Evolutionary conservation across 805 yeast species (phyloP), one percentile per base, ranked within the genome.

Genomic region (Candida saitoana): DNA sequence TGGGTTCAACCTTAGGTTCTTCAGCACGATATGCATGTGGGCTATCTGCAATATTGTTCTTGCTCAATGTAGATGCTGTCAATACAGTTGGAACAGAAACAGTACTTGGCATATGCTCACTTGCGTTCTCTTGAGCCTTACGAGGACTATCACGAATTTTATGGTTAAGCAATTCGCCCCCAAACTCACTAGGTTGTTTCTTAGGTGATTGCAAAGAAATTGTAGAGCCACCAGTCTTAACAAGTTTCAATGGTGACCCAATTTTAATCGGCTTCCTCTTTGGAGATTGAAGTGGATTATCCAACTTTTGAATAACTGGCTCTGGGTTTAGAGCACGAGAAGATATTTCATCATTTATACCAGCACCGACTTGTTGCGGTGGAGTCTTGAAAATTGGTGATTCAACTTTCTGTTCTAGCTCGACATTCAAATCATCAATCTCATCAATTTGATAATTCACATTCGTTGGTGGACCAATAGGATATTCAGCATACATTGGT

Each of bases 171-270:
- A 60, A 22, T 36, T 60, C 61, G 20, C 44, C 49, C 0, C 60
- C 61, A 24, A 31, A 17, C 34, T 46, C 46, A 17, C 34, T 17
- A 27, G 7, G 14, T 18, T 25, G 24, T 5, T 33, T 32, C n/a
- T 25, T 15, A n/a, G 45, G 48, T 5, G 41, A 22, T 36, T 42
- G 40, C 9, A 42, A 16, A 12, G 43, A 42, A 14, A 65, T 60
- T 5, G 63, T 60, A 1, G 59, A 42, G 1, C 57, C 53, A 2
- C 57, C 53, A 16, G 62, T 63, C 7, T 57, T 64, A 9, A 63
- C 56, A 20, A 67, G 43, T 43, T 56, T 60, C 22, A 67, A 52
- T 1, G 74, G 74, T 4, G 70, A 63, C n/a, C 63, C 60, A 36
- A 67, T 63, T 46, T 68, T 68, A 25, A 68, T 67, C 3, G 70